Percentiles rank a stretch among this genome's conserved stretches.
phyloP scores from a whole-genome alignment of 352 stramenopile species.

The Phytophthora fragariae region DNA sequence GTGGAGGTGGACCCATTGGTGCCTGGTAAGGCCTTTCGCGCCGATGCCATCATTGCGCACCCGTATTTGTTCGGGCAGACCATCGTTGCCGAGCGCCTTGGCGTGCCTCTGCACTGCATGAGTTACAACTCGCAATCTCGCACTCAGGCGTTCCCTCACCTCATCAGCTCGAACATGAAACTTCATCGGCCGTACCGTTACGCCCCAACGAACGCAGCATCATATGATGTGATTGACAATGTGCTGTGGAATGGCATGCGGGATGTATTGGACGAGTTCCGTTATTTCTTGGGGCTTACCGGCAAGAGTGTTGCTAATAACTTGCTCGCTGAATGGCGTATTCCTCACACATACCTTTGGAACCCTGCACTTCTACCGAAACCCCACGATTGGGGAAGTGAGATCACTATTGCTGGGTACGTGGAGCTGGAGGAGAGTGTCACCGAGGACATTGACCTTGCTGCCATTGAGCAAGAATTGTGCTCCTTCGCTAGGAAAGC shows the following conservation, averaged over 20 bases:
- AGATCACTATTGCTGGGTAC: conserved; percentile 66
- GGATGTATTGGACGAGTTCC: conserved; percentile 67
- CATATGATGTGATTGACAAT: conserved; percentile 63
- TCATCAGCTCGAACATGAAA: conserved; percentile 56
- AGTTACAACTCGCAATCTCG: conserved; percentile 56
- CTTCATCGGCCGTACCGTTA: conserved; percentile 58
- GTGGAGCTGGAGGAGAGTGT: conserved; percentile 46
- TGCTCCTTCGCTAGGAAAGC: conserved; percentile 17
- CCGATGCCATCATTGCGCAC: conserved; percentile 76
- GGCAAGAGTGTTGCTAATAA: conserved; percentile 48
- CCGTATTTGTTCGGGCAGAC: conserved; percentile 70
- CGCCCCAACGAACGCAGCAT: conserved; percentile 51
- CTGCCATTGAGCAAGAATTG: conserved; percentile 39
- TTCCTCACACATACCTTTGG: conserved; percentile 84
- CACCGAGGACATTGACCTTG: conserved; percentile 21
- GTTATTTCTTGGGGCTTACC: conserved; percentile 57
- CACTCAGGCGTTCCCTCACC: conserved; percentile 68
- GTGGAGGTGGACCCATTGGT: conserved; percentile 53
- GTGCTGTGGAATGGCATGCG: conserved; percentile 58
- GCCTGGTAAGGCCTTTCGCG: conserved; percentile 60
- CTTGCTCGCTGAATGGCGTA: conserved; percentile 54
- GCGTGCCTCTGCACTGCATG: conserved; percentile 78
- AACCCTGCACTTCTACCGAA: conserved; percentile 63
- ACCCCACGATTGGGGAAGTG: conserved; percentile 64
- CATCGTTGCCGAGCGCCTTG: conserved; percentile 72